phyloP scores from a whole-genome alignment of 176 grass and related monocot species.

The Alloteropsis semialata region DNA sequence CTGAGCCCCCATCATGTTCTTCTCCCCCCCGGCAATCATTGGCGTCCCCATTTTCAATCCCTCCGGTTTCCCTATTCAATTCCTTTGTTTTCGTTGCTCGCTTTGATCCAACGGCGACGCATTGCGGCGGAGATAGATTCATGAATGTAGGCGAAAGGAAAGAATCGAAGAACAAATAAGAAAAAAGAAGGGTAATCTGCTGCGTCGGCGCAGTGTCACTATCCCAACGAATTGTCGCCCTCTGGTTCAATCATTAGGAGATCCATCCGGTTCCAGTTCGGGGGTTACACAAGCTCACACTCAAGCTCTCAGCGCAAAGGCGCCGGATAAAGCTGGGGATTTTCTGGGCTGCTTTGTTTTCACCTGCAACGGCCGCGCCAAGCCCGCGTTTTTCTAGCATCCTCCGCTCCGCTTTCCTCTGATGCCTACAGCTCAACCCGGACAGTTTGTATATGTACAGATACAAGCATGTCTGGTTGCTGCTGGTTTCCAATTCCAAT shows the following conservation, averaged over 20 bases:
- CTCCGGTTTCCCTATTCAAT: background rate
- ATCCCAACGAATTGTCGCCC: constrained; percentile 54
- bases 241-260: constrained; percentile 58
- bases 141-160: background rate
- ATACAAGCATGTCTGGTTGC: constrained; percentile 14
- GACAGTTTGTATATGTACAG: constrained; percentile 29
- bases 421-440: constrained; percentile 40
- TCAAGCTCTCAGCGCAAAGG: constrained; percentile 15
- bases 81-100: background rate
- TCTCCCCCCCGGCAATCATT: constrained; percentile 44
- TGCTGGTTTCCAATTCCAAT: constrained; percentile 24
- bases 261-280: constrained; percentile 35
- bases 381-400: constrained; percentile 25
- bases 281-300: constrained; percentile 19
- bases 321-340: constrained; percentile 17
- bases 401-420: constrained; percentile 8
- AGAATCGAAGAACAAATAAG: background rate
- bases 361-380: constrained; percentile 25
- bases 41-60: constrained; percentile 9
- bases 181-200: background rate
- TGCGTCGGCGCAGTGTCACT: constrained; percentile 64
- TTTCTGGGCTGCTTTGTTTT: constrained; percentile 22
- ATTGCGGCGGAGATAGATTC: constrained; percentile 18
- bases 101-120: background rate
- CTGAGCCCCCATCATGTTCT: constrained; percentile 27